These are phyloP conservation scores for Gypsophila paniculata DNA, from an alignment of 179 eudicot species.

Conservation along the genomic window DNA sequence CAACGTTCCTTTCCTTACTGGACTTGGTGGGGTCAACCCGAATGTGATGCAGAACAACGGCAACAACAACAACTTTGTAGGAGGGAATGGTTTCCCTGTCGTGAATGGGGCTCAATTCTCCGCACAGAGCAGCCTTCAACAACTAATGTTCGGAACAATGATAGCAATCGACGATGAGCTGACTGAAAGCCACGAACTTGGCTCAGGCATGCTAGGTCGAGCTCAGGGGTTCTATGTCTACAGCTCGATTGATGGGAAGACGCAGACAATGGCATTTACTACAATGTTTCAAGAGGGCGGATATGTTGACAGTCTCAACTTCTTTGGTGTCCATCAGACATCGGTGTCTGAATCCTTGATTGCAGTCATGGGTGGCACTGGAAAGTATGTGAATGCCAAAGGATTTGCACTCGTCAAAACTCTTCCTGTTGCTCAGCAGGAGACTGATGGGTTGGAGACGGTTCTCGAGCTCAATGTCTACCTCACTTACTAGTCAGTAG, in stretches of 20 bases:
- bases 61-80: slow-evolving; percentile 39
- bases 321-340: slow-evolving; percentile 64
- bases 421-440: slow-evolving; percentile 39
- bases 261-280: slow-evolving; percentile 65
- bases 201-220: slow-evolving; percentile 54
- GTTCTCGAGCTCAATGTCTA: slow-evolving; percentile 55
- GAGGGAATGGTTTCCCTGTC: slow-evolving; percentile 49
- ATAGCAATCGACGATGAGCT: slow-evolving; percentile 64
- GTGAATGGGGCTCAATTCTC: slow-evolving; percentile 56
- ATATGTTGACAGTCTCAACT: slow-evolving; percentile 52
- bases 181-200: slow-evolving; percentile 54
- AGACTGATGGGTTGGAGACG: slow-evolving; percentile 81
- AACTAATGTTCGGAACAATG: slow-evolving; percentile 73
- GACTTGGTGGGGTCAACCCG: slow-evolving; percentile 64
- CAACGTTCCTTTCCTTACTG: slow-evolving; percentile 84
- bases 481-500: slow-evolving; percentile 19
- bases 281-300: slow-evolving; percentile 61
- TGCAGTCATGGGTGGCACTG: slow-evolving; percentile 73
- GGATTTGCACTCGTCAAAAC: slow-evolving; percentile 63
- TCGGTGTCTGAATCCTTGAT: slow-evolving; percentile 55
- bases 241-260: slow-evolving; percentile 58
- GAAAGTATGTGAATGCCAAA: slow-evolving; percentile 71
- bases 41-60: slow-evolving; percentile 47
- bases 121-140: slow-evolving; percentile 47
- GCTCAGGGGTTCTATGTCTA: slow-evolving; percentile 63